Percentiles rank a stretch among this genome's conserved stretches.
Conservation (phyloP, 345 rosid species). For the Populus ilicifolia region DNA sequence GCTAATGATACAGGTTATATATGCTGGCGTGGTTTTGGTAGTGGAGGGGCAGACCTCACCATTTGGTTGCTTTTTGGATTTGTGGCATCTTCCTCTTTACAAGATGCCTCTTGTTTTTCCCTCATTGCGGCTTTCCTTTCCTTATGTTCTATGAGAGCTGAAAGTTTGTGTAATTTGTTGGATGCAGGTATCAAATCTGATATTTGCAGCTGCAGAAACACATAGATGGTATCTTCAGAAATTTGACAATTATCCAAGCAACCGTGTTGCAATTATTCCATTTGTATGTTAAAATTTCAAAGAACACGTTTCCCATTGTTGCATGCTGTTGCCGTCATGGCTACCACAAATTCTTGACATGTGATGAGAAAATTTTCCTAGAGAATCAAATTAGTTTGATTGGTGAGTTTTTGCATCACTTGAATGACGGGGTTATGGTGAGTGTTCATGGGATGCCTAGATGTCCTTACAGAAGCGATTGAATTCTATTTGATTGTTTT, state of each 20-base stretch:
- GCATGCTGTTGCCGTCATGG: too few relatives aligned
- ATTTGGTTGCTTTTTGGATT: slow-evolving; percentile 59
- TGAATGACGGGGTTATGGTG: background rate
- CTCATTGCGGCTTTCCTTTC: background rate
- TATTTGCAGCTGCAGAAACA: slow-evolving; percentile 63
- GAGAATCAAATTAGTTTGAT: background rate
- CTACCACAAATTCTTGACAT: background rate
- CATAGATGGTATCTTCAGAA: slow-evolving; percentile 63
- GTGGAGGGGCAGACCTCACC: slow-evolving; percentile 66
- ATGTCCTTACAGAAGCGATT: background rate
- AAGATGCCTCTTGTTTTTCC: background rate
- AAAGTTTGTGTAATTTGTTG: slow-evolving; percentile 3
- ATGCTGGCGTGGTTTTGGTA: slow-evolving; percentile 61
- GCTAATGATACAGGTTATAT: slow-evolving; percentile 49
- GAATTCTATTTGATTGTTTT: background rate
- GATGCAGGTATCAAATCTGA: slow-evolving; percentile 64
- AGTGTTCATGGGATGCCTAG: background rate
- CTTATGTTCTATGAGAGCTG: background rate
- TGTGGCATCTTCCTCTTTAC: slow-evolving; percentile 40
- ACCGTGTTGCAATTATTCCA: slow-evolving; percentile 52
- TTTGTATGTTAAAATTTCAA: slow-evolving; percentile 26
- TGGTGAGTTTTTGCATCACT: too few relatives aligned
- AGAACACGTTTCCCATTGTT: background rate
- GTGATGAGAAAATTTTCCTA: background rate
- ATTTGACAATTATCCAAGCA: slow-evolving; percentile 58